phyloP scores from a whole-genome alignment of 305 asterid genomes.

The Caryopteris hybrid region DNA sequence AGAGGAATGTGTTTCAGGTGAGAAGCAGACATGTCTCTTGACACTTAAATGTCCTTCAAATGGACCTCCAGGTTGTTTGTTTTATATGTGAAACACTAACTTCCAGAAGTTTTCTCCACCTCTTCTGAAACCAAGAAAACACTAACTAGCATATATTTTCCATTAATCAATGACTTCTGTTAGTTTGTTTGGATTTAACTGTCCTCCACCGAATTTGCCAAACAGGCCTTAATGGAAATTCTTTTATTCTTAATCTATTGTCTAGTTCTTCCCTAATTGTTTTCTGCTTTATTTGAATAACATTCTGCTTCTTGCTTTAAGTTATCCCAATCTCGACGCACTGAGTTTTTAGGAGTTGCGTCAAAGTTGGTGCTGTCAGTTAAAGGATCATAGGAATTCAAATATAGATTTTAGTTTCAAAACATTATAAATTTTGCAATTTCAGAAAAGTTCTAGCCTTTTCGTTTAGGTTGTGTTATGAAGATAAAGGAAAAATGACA shows the following conservation, averaged over 20 bases:
- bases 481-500: too few species aligned
- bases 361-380: not conserved
- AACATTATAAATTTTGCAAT: too few species aligned
- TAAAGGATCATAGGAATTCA: not conserved
- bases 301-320: not conserved
- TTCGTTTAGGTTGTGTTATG: too few species aligned
- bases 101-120: not conserved
- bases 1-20: constrained; percentile 95
- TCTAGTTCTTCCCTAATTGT: not conserved
- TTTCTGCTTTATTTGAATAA: not conserved
- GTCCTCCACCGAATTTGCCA: not conserved
- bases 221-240: not conserved
- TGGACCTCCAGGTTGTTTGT: not conserved
- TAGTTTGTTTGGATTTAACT: not conserved
- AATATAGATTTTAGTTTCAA: not conserved
- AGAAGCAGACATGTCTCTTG: constrained; percentile 13
- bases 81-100: not conserved
- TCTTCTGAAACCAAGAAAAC: not conserved
- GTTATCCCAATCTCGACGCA: not conserved
- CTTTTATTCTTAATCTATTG: not conserved
- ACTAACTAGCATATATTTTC: not conserved
- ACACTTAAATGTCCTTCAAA: not conserved
- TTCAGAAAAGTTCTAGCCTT: too few species aligned
- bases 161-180: not conserved
- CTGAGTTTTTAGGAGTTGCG: not conserved